phyloP scores from a whole-genome alignment of 2,329 filamentous ascomycete species.

The Diaporthe vexans region DNA sequence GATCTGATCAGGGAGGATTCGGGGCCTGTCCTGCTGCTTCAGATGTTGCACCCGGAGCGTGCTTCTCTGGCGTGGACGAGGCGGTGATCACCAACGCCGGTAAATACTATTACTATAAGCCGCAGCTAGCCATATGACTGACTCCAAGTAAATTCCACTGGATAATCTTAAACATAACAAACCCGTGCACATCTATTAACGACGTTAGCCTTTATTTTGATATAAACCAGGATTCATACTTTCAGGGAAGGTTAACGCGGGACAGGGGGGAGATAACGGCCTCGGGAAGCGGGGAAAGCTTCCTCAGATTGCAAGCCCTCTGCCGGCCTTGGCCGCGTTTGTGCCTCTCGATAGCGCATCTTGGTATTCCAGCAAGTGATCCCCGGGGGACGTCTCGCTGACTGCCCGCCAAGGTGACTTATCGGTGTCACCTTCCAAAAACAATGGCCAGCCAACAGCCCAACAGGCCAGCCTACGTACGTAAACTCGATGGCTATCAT shows the following conservation, averaged over 20 bases:
- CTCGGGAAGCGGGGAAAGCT: conserved; percentile 5
- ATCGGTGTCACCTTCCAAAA: conserved; percentile 9
- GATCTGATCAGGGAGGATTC: conserved; percentile 45
- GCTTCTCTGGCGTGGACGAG: conserved; percentile 14
- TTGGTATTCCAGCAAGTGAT: neutral
- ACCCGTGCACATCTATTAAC: no score
- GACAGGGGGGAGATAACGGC: neutral
- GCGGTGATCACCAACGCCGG: neutral
- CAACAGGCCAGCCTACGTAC: neutral
- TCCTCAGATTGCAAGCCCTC: neutral
- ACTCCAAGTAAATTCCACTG: no score
- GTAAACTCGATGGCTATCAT: neutral
- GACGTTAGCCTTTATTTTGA: no score
- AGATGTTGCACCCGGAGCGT: conserved; percentile 40
- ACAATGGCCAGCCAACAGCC: no score
- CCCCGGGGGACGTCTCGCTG: neutral
- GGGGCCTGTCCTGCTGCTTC: conserved; percentile 44
- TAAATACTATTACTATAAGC: no score
- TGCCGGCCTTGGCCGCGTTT: neutral
- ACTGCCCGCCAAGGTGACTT: neutral
- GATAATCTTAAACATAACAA: no score
- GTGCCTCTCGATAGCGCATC: neutral
- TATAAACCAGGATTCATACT: no score
- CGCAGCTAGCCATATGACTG: no score
- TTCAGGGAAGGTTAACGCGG: neutral